A percentile compares a stretch with the other conserved stretches of the same genome.
Evolutionary conservation across 345 rosid species (phyloP).

Genomic region (Eucalyptus curtisii): DNA sequence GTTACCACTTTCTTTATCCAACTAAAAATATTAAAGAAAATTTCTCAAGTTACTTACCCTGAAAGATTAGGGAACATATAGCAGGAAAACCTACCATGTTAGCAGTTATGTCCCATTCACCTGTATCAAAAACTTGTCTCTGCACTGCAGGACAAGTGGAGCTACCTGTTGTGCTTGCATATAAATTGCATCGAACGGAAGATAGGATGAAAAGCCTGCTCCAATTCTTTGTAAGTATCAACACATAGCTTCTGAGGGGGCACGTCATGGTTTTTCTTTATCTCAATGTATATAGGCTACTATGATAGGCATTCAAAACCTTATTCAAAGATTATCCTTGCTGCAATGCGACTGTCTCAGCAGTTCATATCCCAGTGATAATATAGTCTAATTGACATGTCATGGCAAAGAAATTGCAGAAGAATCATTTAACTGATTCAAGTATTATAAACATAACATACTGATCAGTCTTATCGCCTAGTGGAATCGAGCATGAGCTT

Average conservation of each 20-base stretch:
- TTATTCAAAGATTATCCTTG: not conserved
- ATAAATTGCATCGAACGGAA: constrained; percentile 12
- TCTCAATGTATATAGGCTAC: not conserved
- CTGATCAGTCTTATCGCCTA: constrained; percentile 21
- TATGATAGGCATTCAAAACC: not conserved
- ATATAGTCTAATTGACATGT: not conserved
- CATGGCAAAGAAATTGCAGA: not conserved
- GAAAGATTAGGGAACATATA: not conserved
- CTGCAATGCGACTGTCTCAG: not conserved
- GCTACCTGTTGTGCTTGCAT: constrained; percentile 37
- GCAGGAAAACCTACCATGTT: constrained; percentile 4
- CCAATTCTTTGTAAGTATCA: not conserved
- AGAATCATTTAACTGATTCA: not conserved
- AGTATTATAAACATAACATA: constrained; percentile 23
- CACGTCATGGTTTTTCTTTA: not conserved
- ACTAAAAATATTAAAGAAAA: not conserved
- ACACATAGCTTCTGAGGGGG: not conserved
- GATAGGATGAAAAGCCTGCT: not conserved
- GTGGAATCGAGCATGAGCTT: constrained; percentile 29
- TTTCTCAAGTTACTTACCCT: not conserved
- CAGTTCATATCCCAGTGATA: not conserved
- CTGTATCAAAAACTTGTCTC: constrained; percentile 49
- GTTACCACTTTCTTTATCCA: constrained; percentile 20
- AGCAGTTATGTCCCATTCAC: constrained; percentile 26
- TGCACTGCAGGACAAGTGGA: constrained; percentile 18